Conservation (phyloP, 2,329 filamentous ascomycete genomes). For the Pestalotiopsis sp. region DNA sequence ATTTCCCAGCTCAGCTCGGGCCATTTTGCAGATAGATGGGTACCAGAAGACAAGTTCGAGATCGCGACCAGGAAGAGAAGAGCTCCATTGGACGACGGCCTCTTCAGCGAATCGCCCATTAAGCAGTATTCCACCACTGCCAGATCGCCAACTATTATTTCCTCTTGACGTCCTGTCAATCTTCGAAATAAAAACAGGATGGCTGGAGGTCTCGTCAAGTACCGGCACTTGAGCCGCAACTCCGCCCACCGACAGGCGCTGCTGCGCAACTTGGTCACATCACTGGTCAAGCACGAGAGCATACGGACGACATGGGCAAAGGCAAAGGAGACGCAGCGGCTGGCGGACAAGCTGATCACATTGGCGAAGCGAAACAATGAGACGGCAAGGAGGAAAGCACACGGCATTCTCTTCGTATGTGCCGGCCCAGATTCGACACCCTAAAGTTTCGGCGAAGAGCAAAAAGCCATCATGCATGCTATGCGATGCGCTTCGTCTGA, state of each 20-base stretch:
- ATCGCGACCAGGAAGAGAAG: neutral
- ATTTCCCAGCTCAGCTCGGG: conserved; percentile 7
- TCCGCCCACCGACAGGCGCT: conserved; percentile 90
- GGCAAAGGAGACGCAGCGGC: conserved; percentile 91
- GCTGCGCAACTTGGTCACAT: conserved; percentile 93
- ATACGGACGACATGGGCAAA: conserved; percentile 96
- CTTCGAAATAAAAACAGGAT: conserved; percentile 47
- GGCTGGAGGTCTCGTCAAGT: conserved; percentile 86
- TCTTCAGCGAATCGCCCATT: neutral
- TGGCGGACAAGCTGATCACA: conserved; percentile 94
- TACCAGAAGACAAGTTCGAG: neutral
- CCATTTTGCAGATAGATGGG: neutral
- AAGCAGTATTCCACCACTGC: neutral
- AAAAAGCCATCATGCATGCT: neutral
- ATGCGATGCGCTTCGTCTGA: conserved; percentile 27
- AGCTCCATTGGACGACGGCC: neutral
- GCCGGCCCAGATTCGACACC: conserved; percentile 6
- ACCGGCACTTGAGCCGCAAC: conserved; percentile 82
- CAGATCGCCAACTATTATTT: neutral
- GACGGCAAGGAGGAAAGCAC: conserved; percentile 73
- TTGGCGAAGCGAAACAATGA: conserved; percentile 91
- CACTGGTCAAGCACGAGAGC: conserved; percentile 88
- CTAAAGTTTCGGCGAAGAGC: conserved; percentile 26
- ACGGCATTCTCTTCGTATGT: conserved; percentile 83
- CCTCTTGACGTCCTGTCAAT: neutral